Base-by-base conservation (phyloP, 495 filamentous ascomycete genomes). In the Chaetomium fimeti region DNA sequence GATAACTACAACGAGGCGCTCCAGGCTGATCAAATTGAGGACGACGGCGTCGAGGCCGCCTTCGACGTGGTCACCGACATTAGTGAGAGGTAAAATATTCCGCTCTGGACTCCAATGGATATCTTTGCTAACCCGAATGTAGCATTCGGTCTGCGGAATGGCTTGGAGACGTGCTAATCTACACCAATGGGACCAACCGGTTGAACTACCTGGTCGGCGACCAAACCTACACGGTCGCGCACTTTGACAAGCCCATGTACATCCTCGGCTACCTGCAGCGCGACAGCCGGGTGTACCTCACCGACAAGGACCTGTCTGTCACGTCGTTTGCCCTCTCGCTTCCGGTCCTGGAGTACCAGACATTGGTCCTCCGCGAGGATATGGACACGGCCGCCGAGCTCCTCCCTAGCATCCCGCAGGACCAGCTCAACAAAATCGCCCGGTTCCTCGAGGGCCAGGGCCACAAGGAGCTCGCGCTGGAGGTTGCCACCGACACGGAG, bases 131-230 rank as follows among this genome's bases (percentile, higher is more conserved):
- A 76, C 56, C 43, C 24, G 11, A 8, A 8, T 11, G 29, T 61
- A 90, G 87, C 66, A 91, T 98, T 51, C 88, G 90, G 54, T 97
- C 95, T n/a, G 94, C 92, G 52, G 88, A 94, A 78, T 99, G 94
- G 94, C 88, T 99, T 62, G 94, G 94, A 27, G 94, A 99, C 76
- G 96, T 93, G 79, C 94, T 99, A 81, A 93, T 98, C 73, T 99
- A 98, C 82, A 97, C 94, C 29, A 98, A 92, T 81, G 88, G 86
- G 69, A 96, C 93, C 28, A 97, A 98, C 83, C 90, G 94, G 59
- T 79, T 99, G 64, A 99, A 98, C 82, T 97, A 98, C 77, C 86
- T 99, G 24, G 94, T 99, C 40, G 95, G 94, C 57, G 94, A 98
- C 76, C 92, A 97, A 77, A 95, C 92, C 32, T 97, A 98, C 83